These are phyloP conservation scores for Cicer cuneatum DNA, from an alignment of 306 rosid species.

Conservation along the genomic window DNA sequence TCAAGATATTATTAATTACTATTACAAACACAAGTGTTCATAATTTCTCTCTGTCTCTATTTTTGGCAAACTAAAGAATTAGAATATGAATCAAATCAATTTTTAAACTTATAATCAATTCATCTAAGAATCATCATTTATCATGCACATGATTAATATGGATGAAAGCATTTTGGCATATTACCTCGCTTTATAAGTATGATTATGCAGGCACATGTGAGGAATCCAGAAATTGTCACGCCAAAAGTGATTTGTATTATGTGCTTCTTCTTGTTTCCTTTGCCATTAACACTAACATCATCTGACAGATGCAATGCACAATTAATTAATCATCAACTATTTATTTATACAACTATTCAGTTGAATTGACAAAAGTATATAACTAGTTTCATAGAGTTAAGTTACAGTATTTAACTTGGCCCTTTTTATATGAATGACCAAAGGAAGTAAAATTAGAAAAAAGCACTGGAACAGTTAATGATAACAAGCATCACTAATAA, in stretches of 20 bases:
- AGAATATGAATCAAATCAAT: not conserved
- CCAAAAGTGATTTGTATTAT: slow-evolving; percentile 12
- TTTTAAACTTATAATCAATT: not conserved
- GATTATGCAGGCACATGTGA: slow-evolving; percentile 10
- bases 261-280: slow-evolving; percentile 12
- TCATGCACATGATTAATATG: not conserved
- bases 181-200: slow-evolving; percentile 35
- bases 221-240: slow-evolving; percentile 21
- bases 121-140: not conserved
- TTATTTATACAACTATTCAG: not conserved
- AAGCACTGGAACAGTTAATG: not conserved
- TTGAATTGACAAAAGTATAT: not conserved
- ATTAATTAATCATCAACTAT: not conserved
- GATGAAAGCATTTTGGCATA: not conserved
- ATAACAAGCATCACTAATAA: not conserved
- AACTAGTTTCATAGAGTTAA: not conserved
- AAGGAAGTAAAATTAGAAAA: not conserved
- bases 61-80: not conserved
- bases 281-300: not conserved
- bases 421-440: not conserved
- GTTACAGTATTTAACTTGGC: not conserved
- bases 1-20: not conserved
- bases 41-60: too few species aligned
- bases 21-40: not conserved
- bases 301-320: slow-evolving; percentile 10